These are phyloP conservation scores for Rhizophagus clarus DNA, from an alignment of 192 early-diverging fungal genomes.

Conservation along the genomic window DNA sequence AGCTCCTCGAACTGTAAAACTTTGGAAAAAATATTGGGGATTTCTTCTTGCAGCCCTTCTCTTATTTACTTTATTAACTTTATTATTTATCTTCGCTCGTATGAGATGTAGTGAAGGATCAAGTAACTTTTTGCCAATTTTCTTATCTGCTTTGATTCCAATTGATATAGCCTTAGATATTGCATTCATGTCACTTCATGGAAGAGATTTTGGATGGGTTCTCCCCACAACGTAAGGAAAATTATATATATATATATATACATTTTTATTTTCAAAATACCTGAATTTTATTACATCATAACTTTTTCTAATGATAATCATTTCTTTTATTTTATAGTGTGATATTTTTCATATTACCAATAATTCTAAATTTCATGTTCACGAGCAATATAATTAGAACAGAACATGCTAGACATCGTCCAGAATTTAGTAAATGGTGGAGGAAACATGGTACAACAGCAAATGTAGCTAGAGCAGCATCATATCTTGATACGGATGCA, in stretches of 20 bases:
- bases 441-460: neutral
- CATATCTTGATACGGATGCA: neutral
- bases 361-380: neutral
- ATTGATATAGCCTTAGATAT: neutral
- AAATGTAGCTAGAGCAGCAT: neutral
- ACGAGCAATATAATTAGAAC: neutral
- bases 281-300: no score
- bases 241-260: no score
- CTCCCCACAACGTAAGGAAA: neutral
- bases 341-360: neutral
- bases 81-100: neutral
- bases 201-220: neutral
- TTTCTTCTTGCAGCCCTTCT: neutral
- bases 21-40: neutral
- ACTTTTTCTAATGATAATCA: no score
- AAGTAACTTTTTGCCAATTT: neutral
- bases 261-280: no score
- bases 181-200: neutral
- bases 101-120: neutral
- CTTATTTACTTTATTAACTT: neutral
- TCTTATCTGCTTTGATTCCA: neutral
- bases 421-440: neutral
- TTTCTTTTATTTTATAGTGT: neutral
- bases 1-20: neutral
- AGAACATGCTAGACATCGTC: neutral